phyloP scores from a whole-genome alignment of 2,329 filamentous ascomycete species.

The Harringtonia lauricola region DNA sequence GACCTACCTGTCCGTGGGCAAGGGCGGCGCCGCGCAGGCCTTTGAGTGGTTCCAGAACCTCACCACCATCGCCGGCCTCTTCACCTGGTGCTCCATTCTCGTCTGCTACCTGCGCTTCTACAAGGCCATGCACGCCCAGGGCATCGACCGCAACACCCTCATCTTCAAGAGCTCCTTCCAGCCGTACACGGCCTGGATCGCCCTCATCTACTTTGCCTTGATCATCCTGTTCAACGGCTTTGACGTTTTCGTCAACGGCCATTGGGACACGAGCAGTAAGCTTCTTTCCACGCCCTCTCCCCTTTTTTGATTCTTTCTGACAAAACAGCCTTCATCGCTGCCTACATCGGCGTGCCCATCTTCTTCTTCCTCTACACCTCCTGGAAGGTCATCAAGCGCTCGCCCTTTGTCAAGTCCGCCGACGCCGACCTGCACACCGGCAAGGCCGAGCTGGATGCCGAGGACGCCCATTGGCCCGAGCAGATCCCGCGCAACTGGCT shows the following conservation, averaged over 20 bases:
- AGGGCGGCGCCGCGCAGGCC: slow-evolving; percentile 40
- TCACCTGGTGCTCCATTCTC: slow-evolving; percentile 57
- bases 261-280: slow-evolving; percentile 14
- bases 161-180: slow-evolving; percentile 56
- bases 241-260: slow-evolving; percentile 54
- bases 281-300: not conserved
- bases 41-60: slow-evolving; percentile 15
- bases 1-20: slow-evolving; percentile 58
- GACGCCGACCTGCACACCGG: slow-evolving; percentile 47
- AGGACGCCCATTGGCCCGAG: slow-evolving; percentile 25
- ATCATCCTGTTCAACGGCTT: slow-evolving; percentile 66
- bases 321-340: slow-evolving; percentile 52
- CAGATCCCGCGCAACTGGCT: slow-evolving; percentile 38
- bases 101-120: slow-evolving; percentile 61
- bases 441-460: slow-evolving; percentile 45
- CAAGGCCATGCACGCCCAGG: slow-evolving; percentile 52
- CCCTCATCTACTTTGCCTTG: slow-evolving; percentile 51
- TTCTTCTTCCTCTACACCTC: slow-evolving; percentile 50
- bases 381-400: slow-evolving; percentile 43
- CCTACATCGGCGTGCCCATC: slow-evolving; percentile 51
- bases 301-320: slow-evolving; percentile 49
- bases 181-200: slow-evolving; percentile 57
- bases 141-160: slow-evolving; percentile 50
- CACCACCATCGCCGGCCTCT: slow-evolving; percentile 57
- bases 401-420: slow-evolving; percentile 22